Evolutionary conservation across 2,329 filamentous ascomycete species (phyloP).

Genomic region (Clathrospora elynae): DNA sequence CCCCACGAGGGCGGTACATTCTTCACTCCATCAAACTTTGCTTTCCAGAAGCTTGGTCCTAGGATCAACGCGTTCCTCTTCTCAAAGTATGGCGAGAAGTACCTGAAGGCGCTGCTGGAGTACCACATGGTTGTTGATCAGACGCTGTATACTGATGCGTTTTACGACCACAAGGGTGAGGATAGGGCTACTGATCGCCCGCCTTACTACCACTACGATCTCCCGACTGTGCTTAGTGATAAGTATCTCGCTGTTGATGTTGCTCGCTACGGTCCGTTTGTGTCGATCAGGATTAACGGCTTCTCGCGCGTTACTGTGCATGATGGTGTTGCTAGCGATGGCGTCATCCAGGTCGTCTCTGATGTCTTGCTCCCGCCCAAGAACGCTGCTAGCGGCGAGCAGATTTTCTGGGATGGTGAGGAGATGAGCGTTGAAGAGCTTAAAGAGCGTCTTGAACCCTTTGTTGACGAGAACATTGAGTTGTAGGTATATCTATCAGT

Average conservation of each 20-base stretch:
- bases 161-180: constrained; percentile 60
- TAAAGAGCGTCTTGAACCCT: constrained; percentile 55
- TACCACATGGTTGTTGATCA: constrained; percentile 77
- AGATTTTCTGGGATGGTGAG: constrained; percentile 50
- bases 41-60: constrained; percentile 76
- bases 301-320: constrained; percentile 67
- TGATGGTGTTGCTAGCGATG: constrained; percentile 76
- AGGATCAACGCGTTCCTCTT: constrained; percentile 84
- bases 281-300: constrained; percentile 76
- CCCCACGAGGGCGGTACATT: constrained; percentile 70
- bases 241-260: constrained; percentile 74
- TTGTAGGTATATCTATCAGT: constrained; percentile 28
- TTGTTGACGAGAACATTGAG: constrained; percentile 40
- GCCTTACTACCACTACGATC: constrained; percentile 66
- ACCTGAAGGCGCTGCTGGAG: constrained; percentile 75
- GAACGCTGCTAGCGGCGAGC: constrained; percentile 47
- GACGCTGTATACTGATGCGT: constrained; percentile 83
- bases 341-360: constrained; percentile 78
- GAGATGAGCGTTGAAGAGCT: constrained; percentile 66
- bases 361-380: constrained; percentile 78
- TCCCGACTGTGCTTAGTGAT: constrained; percentile 72
- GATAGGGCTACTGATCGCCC: constrained; percentile 28
- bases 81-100: constrained; percentile 72
- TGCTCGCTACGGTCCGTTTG: constrained; percentile 67
- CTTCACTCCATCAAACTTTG: constrained; percentile 80